A percentile compares a stretch with the other conserved stretches of the same genome.
Conservation (phyloP, 495 filamentous ascomycete genomes). For the Schizothecium vesticola region DNA sequence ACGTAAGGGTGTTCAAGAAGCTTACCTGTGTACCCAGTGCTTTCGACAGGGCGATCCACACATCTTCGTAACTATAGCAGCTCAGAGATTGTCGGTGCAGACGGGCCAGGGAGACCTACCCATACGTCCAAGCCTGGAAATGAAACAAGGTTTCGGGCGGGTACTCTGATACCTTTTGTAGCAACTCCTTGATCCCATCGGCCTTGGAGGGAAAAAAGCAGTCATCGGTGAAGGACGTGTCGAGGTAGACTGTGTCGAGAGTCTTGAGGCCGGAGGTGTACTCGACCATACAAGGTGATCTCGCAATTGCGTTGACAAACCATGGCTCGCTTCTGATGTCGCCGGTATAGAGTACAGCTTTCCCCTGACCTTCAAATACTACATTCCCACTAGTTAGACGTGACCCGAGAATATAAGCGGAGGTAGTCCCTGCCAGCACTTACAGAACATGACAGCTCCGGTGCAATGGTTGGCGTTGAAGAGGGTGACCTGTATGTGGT, state of each 20-base stretch:
- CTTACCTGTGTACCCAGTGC: conserved; percentile 59
- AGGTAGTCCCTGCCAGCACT: neutral
- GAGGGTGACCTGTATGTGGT: conserved; percentile 70
- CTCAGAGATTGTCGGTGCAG: neutral
- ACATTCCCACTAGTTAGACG: neutral
- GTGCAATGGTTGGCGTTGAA: conserved; percentile 91
- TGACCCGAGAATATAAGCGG: neutral
- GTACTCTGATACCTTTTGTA: conserved; percentile 63
- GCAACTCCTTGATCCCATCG: conserved; percentile 68
- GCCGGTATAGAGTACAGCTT: conserved; percentile 84
- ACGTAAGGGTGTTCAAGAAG: neutral
- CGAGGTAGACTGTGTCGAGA: conserved; percentile 78
- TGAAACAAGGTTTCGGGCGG: conserved; percentile 75
- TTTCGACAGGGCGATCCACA: conserved; percentile 77
- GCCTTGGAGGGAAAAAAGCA: conserved; percentile 52
- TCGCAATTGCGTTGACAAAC: conserved; percentile 51
- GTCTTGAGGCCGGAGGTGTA: conserved; percentile 62
- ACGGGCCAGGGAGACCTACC: conserved; percentile 37
- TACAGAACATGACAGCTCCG: conserved; percentile 84
- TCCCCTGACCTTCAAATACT: conserved; percentile 72
- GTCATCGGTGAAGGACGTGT: conserved; percentile 67
- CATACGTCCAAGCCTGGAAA: conserved; percentile 88
- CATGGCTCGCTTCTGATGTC: conserved; percentile 72
- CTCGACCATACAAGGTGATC: conserved; percentile 69
- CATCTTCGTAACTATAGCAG: conserved; percentile 62